These are phyloP conservation scores for Tetrapyrgos nigripes DNA, from an alignment of 1,284 basidiomycete genomes.

Conservation along the genomic window DNA sequence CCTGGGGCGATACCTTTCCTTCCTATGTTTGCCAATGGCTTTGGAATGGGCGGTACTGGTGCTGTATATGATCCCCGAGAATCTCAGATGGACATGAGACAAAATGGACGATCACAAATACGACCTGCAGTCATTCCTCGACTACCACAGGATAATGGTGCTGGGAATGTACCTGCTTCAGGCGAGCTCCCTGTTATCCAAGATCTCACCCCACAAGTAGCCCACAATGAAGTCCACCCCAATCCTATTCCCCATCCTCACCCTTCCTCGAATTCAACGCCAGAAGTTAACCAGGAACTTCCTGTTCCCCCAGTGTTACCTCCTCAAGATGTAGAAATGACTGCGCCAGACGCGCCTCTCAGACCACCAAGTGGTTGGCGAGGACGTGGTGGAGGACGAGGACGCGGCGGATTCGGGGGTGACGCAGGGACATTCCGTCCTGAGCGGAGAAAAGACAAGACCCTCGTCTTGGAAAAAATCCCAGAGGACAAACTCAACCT, in stretches of 20 bases:
- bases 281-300: not conserved
- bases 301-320: not conserved
- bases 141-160: constrained; percentile 47
- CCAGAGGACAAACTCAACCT: constrained; percentile 84
- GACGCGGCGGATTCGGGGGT: constrained; percentile 58
- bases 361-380: constrained; percentile 36
- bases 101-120: constrained; percentile 42
- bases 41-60: constrained; percentile 49
- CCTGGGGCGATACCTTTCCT: constrained; percentile 64
- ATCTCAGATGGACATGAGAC: constrained; percentile 77
- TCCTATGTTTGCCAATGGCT: constrained; percentile 63
- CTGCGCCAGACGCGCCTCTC: constrained; percentile 9
- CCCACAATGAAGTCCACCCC: constrained; percentile 29
- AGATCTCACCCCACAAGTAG: constrained; percentile 69
- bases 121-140: constrained; percentile 66
- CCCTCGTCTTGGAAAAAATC: constrained; percentile 94
- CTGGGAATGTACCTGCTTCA: constrained; percentile 45
- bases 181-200: constrained; percentile 82
- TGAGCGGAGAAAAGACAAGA: constrained; percentile 77
- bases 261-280: constrained; percentile 25
- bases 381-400: constrained; percentile 43
- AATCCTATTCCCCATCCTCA: constrained; percentile 32
- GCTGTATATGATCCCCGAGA: constrained; percentile 79
- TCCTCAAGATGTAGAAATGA: constrained; percentile 45
- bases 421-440: constrained; percentile 72